Evolutionary conservation across 2,329 filamentous ascomycete species (phyloP), one percentile per base, ranked within the genome.

Genomic region (Parasarocladium wereldwijsianum): DNA sequence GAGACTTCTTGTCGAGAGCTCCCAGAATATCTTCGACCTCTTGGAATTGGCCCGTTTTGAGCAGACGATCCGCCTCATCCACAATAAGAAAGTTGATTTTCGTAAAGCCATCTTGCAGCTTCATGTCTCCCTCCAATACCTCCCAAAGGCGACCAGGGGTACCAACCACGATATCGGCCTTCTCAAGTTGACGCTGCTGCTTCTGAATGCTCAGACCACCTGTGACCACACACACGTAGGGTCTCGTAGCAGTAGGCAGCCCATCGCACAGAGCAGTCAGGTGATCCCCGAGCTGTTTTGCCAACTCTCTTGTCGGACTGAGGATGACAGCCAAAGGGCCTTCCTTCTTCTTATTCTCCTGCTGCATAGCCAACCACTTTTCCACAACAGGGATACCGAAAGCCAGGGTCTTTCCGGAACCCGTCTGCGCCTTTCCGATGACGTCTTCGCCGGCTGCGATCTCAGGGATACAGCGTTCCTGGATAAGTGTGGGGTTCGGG

Each of bases 131-230:
- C 49, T 80, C 84, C 35, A 96, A 71, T 5, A 98, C 76, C 48
- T 98, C 90, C 90, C 90, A 98, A 26, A 96, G 54, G 36, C 90
- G 74, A 15, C 90, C 90, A 0, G 90, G 90, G 0, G 90, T 94
- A 29, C 76, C 87, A 33, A 98, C 71, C n/a, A 98, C 73, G 29
- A 98, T 81, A 44, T 98, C 85, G 3, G 87, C 87, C 44, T 76
- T 75, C 26, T 75, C 68, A 15, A 98, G 56, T 44, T 87, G 74
- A 27, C 90, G 71, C 45, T 92, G 79, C 49, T 98, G 90, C 55
- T 98, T 98, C 40, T 90, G 78, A n/a, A 94, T 68, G 3, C 90
- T 92, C 18, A 98, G 55, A 23, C 90, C 90, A 42, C 90, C 90
- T 0, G 87, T 98, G 6, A 98, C 66, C 1, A 87, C 84, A 30